phyloP scores from a whole-genome alignment of 108 stramenopile genomes.

The Fragilariopsis cylindrus region DNA sequence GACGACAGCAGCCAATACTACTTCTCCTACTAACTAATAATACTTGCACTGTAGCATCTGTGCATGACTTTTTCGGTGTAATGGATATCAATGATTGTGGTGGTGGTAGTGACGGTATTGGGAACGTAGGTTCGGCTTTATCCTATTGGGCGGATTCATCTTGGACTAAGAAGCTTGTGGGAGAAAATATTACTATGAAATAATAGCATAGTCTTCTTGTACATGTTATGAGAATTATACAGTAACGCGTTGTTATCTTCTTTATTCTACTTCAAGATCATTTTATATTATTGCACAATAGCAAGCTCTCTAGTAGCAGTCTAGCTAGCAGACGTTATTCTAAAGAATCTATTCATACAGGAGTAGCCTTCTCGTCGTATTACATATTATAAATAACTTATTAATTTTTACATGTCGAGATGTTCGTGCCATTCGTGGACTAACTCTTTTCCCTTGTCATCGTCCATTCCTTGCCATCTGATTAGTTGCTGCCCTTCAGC shows the following conservation, averaged over 20 bases:
- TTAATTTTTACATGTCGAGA: slow-evolving; percentile 56
- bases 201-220: neutral
- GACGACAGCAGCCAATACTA: too few relatives aligned
- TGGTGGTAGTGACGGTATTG: neutral
- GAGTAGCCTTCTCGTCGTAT: neutral
- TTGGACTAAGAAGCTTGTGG: slow-evolving; percentile 6
- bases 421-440: slow-evolving; percentile 95
- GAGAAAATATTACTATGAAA: neutral
- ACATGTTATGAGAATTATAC: neutral
- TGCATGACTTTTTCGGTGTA: neutral
- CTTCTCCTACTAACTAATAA: neutral
- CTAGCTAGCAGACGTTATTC: too few relatives aligned
- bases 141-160: slow-evolving; percentile 10
- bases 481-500: slow-evolving; percentile 85
- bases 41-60: neutral
- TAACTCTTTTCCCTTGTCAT: slow-evolving; percentile 77
- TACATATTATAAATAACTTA: neutral
- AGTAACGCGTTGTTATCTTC: neutral
- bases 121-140: neutral
- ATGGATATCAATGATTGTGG: neutral
- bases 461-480: slow-evolving; percentile 89
- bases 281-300: neutral
- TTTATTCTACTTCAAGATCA: too few relatives aligned
- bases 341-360: too few relatives aligned
- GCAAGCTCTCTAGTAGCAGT: too few relatives aligned